Percentiles rank a stretch among this genome's conserved stretches.
Conservation (phyloP, 768 basidiomycete genomes). For the Omphalotus guepiniiformis region DNA sequence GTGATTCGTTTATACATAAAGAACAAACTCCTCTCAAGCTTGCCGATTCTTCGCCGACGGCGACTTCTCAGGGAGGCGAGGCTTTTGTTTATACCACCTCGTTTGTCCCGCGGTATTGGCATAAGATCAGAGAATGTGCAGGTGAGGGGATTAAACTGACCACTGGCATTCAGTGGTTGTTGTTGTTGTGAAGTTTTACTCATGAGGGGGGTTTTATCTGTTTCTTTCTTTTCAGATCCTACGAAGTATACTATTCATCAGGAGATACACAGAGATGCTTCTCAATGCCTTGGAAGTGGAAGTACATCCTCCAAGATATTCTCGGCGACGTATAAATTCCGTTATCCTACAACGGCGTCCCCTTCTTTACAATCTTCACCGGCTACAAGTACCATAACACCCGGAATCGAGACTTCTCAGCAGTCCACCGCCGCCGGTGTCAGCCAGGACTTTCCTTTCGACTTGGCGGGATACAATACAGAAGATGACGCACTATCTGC, state of each 20-base stretch:
- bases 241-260: conserved; percentile 64
- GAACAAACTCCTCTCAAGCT: conserved; percentile 24
- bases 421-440: neutral
- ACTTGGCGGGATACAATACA: too few relatives aligned
- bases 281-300: conserved; percentile 14
- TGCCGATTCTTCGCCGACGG: conserved; percentile 19
- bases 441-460: neutral
- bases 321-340: conserved; percentile 58
- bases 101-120: conserved; percentile 65
- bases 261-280: conserved; percentile 41
- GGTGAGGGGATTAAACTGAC: conserved; percentile 33
- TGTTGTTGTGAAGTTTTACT: too few relatives aligned
- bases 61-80: conserved; percentile 18
- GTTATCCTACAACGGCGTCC: conserved; percentile 25
- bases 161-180: neutral
- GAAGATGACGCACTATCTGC: too few relatives aligned
- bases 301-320: conserved; percentile 39
- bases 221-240: conserved; percentile 44
- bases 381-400: conserved; percentile 42
- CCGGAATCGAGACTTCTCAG: conserved; percentile 28
- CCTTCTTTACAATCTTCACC: conserved; percentile 11
- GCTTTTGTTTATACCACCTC: conserved; percentile 53
- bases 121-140: conserved; percentile 46
- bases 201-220: too few relatives aligned
- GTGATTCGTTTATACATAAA: neutral